Evolutionary conservation across 306 rosid genomes (phyloP).

Genomic region (Calophaca sinica): DNA sequence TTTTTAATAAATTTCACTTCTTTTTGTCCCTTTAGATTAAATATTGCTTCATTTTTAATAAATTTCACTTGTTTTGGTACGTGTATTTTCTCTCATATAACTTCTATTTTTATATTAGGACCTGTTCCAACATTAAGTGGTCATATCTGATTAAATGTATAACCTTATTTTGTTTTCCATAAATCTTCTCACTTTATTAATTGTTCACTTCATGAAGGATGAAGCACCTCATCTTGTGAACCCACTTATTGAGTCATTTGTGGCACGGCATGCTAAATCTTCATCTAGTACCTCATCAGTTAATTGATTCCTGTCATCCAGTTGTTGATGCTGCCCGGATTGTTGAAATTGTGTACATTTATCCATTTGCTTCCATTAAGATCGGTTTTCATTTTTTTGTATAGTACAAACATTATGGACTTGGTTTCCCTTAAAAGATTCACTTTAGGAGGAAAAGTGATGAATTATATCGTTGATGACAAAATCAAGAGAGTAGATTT

Average conservation of each 20-base stretch:
- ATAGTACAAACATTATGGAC: not conserved
- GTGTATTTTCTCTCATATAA: constrained; percentile 17
- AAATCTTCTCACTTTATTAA: constrained; percentile 31
- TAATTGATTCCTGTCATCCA: constrained; percentile 46
- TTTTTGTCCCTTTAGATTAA: too few species aligned
- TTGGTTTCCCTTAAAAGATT: not conserved
- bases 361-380: constrained; percentile 26
- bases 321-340: constrained; percentile 42
- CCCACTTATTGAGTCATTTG: constrained; percentile 87
- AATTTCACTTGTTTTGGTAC: not conserved
- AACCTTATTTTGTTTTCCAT: constrained; percentile 19
- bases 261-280: constrained; percentile 79
- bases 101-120: not conserved
- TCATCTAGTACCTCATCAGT: constrained; percentile 45
- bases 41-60: too few species aligned
- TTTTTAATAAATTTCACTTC: too few species aligned
- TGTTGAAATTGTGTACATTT: constrained; percentile 36
- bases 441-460: not conserved
- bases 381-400: constrained; percentile 29
- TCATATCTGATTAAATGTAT: constrained; percentile 11
- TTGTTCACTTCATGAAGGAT: constrained; percentile 63
- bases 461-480: not conserved
- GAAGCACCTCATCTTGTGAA: constrained; percentile 96
- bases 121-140: constrained; percentile 14
- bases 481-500: not conserved